A percentile compares a stretch with the other conserved stretches of the same genome.
Conservation (phyloP, 2,329 filamentous ascomycete genomes). For the Colletotrichum sublineola region DNA sequence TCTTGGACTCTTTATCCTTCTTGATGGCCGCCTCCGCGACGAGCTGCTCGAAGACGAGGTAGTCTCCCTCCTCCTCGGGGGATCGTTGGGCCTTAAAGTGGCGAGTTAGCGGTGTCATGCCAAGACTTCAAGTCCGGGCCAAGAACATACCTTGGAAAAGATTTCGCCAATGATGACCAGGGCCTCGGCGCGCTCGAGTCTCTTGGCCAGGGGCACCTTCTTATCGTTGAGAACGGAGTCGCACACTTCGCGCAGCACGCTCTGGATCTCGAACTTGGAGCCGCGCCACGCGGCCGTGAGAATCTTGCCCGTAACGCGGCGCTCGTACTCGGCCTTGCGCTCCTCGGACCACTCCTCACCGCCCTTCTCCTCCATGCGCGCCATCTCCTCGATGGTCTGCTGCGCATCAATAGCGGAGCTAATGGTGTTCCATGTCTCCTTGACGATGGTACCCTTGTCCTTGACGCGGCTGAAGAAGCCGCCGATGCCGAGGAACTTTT, state of each 20-base stretch:
- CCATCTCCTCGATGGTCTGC: constrained; percentile 99
- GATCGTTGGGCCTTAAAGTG: constrained; percentile 80
- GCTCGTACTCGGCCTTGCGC: constrained; percentile 95
- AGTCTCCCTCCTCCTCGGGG: constrained; percentile 97
- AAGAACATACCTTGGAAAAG: constrained; percentile 79
- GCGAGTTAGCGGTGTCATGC: constrained; percentile 42
- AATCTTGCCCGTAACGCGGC: constrained; percentile 97
- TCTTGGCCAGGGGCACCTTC: constrained; percentile 84
- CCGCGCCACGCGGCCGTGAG: constrained; percentile 96
- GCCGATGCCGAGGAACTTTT: constrained; percentile 96
- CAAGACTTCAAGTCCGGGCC: background rate
- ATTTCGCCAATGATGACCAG: constrained; percentile 90
- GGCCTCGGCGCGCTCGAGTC: constrained; percentile 91
- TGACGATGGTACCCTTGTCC: constrained; percentile 96
- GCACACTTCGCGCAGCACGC: constrained; percentile 93
- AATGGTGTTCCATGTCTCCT: constrained; percentile 99
- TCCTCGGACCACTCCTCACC: constrained; percentile 99
- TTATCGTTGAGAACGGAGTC: constrained; percentile 86
- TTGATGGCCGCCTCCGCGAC: constrained; percentile 97
- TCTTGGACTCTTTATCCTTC: constrained; percentile 88
- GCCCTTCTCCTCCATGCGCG: constrained; percentile 91
- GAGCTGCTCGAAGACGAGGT: constrained; percentile 98
- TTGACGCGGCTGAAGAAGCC: constrained; percentile 95
- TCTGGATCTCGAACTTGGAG: constrained; percentile 98
- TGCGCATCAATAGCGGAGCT: constrained; percentile 96